Base-by-base conservation (phyloP, 2,329 filamentous ascomycete species). In the Epichloe sibirici region DNA sequence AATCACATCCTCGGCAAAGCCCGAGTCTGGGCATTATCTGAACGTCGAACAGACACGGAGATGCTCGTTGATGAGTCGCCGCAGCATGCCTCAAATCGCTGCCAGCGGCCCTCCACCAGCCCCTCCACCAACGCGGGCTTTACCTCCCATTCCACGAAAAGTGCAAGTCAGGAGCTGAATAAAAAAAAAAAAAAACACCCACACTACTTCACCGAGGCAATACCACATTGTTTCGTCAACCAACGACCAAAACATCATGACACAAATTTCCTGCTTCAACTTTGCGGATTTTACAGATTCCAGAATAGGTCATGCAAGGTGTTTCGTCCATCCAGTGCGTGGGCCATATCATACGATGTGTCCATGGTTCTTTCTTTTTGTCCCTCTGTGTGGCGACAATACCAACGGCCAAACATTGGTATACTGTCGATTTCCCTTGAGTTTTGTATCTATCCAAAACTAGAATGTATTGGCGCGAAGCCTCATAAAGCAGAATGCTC, bases 91-190 rank as follows among this genome's bases (percentile, higher is more conserved):
- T 5, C 74, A 77, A 28, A 65, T 78, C 44, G 66, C 65, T 39
- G 65, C 65, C 1, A 71, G 74, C 12, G 74, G 74, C 1, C 76
- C 76, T 34, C 77, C 77, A 1, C 76, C 72, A 15, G 74, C 70
- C 13, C 78, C 78, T 6, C 78, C 78, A 5, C 78, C 78, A 25
- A 78, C 68, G 11, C 73, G 72, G 57, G 76, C 77, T 13, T 68
- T 81, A 23, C 78, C 78, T 17, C 77, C 78, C 0, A 69, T 79
- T 40, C 77, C 76, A 4, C 65, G 60, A 44, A 69, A 65, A 12
- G 11, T 52, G 23, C 38, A 44, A n/a, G 13, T 31, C 2, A 38
- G 38, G 23, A 21, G 52, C 3, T 55, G 40, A 48, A n/a, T n/a
- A 31, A 8, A 7, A 28, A 44, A n/a, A 23, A 28, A 1, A n/a